Base-by-base conservation (phyloP, 169 alveolate genomes). In the Perkinsus marinus region DNA sequence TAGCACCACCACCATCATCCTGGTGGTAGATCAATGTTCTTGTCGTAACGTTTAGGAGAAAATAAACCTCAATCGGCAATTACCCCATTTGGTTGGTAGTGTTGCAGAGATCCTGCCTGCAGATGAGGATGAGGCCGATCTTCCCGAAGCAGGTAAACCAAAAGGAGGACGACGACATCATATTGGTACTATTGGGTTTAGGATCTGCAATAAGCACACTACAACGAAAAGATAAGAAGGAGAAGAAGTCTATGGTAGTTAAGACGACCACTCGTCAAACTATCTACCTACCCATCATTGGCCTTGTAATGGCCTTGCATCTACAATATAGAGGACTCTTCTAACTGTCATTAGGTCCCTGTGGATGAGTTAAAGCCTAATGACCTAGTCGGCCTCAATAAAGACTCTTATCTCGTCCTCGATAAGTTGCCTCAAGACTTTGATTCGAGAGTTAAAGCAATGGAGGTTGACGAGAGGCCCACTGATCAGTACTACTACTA, bases 391-490 rank as follows among this genome's bases (percentile, higher is more conserved):
- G 99, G 99, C 36, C 99, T 98, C 89, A 99, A 99, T 95, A 98
- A 98, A 95, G 99, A 98, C 93, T 96, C 98, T 47, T 99, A 98
- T 94, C 96, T 99, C 93, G 98, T 99, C 39, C 96, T 98, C 92
- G 99, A 98, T 94, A 99, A 99, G 94, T 96, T 99, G n/a, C 99
- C 99, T 0, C 98, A 99, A 19, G 99, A 99, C 93, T 89, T 92
- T 93, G 99, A 99, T 94, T 97, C 99, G 39, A 94, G 99, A 89
- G 99, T 99, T n/a, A 98, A 98, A 94, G 99, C 99, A 22, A 98
- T 98, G 99, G 99, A 99, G 96, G 99, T 99, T 38, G 99, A 98
- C 94, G 99, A 98, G 93, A 96, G 97, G 92, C 99, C 99, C 36
- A 97, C 98, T 7, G 99, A 99, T 94, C 99, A 98, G 93, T 99